Conservation (phyloP, 345 rosid species). For the Hibiscus tridactylites region DNA sequence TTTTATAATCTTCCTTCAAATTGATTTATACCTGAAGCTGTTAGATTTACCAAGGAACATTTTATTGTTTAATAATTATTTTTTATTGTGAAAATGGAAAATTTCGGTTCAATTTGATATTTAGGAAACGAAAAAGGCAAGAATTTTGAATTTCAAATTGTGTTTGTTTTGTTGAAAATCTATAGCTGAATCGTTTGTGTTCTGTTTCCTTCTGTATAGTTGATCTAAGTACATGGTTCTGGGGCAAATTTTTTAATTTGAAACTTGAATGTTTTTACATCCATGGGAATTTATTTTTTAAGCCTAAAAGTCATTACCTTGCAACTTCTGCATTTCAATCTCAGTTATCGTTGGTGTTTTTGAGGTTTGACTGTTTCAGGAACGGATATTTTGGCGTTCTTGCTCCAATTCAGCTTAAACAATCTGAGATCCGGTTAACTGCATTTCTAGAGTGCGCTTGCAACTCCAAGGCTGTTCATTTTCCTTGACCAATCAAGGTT, state of each 20-base stretch:
- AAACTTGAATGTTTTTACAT: background rate
- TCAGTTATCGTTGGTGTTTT: background rate
- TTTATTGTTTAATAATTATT: background rate
- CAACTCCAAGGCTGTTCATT: background rate
- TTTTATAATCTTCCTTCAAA: background rate
- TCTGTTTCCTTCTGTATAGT: background rate
- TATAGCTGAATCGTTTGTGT: background rate
- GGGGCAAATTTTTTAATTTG: background rate
- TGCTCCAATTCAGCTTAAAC: conserved; percentile 1
- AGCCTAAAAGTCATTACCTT: background rate
- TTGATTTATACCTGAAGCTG: background rate
- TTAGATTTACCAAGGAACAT: background rate
- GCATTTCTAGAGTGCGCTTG: conserved; percentile 7
- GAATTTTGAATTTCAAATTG: background rate
- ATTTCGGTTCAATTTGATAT: background rate
- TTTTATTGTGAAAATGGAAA: background rate
- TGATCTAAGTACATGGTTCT: background rate
- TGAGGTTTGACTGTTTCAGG: background rate
- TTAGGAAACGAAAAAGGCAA: background rate
- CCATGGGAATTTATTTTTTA: background rate
- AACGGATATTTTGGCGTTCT: conserved; percentile 1
- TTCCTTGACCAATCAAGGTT: background rate
- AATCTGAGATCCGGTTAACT: conserved; percentile 10
- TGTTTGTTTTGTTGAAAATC: background rate
- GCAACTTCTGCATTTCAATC: background rate